phyloP scores from a whole-genome alignment of 2,329 filamentous ascomycete genomes.

The Fusarium papillatum region DNA sequence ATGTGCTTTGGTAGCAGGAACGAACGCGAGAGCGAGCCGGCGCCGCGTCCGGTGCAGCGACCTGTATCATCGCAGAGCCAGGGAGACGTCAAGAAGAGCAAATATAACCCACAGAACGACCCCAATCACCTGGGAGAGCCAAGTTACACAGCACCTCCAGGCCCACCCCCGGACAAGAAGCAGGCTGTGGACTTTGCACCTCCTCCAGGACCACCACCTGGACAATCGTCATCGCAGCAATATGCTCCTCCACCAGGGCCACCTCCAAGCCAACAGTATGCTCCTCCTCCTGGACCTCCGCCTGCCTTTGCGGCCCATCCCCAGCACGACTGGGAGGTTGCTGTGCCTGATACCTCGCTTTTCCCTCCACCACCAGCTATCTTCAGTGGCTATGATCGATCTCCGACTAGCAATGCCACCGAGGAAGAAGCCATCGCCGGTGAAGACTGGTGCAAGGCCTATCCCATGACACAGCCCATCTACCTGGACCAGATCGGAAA shows the following conservation, averaged over 20 bases:
- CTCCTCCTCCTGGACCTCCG: constrained; percentile 52
- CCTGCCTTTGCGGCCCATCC: constrained; percentile 30
- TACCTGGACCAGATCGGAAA: constrained; percentile 60
- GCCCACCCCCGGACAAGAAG: constrained; percentile 48
- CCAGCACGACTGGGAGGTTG: constrained; percentile 78
- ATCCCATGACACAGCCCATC: constrained; percentile 70
- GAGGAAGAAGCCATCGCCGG: constrained; percentile 74
- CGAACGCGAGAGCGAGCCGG: constrained; percentile 53
- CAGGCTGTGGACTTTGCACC: constrained; percentile 17
- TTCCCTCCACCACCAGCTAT: constrained; percentile 81
- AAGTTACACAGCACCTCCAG: constrained; percentile 45
- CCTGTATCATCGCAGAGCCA: constrained; percentile 44
- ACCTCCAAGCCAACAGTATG: constrained; percentile 45
- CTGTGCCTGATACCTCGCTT: constrained; percentile 79
- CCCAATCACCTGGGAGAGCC: constrained; percentile 34
- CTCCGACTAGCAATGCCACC: constrained; percentile 78
- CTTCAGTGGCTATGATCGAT: constrained; percentile 72
- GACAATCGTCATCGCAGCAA: constrained; percentile 11
- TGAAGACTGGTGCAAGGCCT: constrained; percentile 73
- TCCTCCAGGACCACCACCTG: constrained; percentile 24
- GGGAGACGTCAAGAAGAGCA: constrained; percentile 45
- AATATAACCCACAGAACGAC: constrained; percentile 42
- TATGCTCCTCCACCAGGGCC: constrained; percentile 49
- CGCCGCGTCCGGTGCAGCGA: constrained; percentile 55
- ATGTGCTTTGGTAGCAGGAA: constrained; percentile 67